These are phyloP conservation scores for Tritrichomonas musculus DNA, from an alignment of 208 protist genomes.

Conservation along the genomic window DNA sequence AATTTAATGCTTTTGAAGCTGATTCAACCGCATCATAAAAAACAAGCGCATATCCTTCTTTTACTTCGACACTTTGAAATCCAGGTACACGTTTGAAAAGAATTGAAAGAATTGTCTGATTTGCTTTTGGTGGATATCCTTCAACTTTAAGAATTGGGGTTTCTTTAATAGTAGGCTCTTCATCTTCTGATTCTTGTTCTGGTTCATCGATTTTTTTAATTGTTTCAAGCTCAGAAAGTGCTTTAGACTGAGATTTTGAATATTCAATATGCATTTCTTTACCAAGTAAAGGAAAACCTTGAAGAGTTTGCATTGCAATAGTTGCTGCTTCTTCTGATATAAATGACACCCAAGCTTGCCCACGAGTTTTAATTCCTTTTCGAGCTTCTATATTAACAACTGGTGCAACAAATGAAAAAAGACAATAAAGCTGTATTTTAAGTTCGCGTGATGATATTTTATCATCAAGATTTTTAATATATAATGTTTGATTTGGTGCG, in stretches of 20 bases:
- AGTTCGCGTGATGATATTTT: not conserved
- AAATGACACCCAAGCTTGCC: conserved; percentile 25
- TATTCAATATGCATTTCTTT: conserved; percentile 5
- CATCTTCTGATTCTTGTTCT: not conserved
- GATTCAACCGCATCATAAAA: no score
- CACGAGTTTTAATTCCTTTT: not conserved
- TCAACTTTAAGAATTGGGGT: no score
- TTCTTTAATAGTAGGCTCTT: not conserved
- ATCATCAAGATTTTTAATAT: not conserved
- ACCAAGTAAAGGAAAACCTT: not conserved
- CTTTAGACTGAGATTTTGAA: not conserved
- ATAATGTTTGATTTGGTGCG: not conserved
- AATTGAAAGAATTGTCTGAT: no score
- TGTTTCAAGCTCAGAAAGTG: not conserved
- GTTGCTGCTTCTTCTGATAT: not conserved
- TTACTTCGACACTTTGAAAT: no score
- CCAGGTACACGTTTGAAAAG: no score
- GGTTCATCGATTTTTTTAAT: not conserved
- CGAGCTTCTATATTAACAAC: not conserved
- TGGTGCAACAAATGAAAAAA: not conserved
- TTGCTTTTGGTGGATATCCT: no score
- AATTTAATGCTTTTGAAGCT: no score
- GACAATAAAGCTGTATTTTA: not conserved
- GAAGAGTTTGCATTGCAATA: not conserved
- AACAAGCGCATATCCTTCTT: no score